Conservation (phyloP, 176 grass and related monocot genomes). For the Rhynchospora breviuscula region DNA sequence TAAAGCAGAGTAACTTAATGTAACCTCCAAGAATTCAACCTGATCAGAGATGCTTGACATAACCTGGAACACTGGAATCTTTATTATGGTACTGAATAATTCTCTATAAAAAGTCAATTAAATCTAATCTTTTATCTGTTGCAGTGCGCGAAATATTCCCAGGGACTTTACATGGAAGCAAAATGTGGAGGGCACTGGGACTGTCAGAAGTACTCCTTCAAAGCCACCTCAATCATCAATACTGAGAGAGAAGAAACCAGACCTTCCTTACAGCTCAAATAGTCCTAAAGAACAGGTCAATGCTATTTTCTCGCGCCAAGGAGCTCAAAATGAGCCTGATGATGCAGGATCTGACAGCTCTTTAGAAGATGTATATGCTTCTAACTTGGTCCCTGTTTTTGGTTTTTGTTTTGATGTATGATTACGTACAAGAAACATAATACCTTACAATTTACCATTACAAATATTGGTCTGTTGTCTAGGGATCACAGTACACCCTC, state of each 20-base stretch:
- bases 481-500: neutral
- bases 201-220: constrained; percentile 49
- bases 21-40: neutral
- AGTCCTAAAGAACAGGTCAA: constrained; percentile 51
- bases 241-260: constrained; percentile 45
- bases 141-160: constrained; percentile 49
- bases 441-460: neutral
- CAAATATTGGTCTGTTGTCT: neutral
- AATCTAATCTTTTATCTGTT: constrained; percentile 5
- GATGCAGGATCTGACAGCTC: constrained; percentile 41
- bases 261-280: constrained; percentile 44
- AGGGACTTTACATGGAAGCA: constrained; percentile 43
- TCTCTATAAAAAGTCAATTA: neutral
- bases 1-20: neutral
- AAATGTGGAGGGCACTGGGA: constrained; percentile 61
- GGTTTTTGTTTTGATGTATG: constrained; percentile 24
- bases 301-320: constrained; percentile 38
- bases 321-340: constrained; percentile 30
- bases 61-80: neutral
- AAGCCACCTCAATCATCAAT: constrained; percentile 31
- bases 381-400: constrained; percentile 6
- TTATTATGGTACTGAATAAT: neutral
- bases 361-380: constrained; percentile 74
- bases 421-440: neutral
- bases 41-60: neutral